Percentiles rank a stretch among this genome's conserved stretches.
These are phyloP conservation scores for Phylloboletellus chloephorus DNA, from an alignment of 1,284 basidiomycete species.

Conservation along the genomic window DNA sequence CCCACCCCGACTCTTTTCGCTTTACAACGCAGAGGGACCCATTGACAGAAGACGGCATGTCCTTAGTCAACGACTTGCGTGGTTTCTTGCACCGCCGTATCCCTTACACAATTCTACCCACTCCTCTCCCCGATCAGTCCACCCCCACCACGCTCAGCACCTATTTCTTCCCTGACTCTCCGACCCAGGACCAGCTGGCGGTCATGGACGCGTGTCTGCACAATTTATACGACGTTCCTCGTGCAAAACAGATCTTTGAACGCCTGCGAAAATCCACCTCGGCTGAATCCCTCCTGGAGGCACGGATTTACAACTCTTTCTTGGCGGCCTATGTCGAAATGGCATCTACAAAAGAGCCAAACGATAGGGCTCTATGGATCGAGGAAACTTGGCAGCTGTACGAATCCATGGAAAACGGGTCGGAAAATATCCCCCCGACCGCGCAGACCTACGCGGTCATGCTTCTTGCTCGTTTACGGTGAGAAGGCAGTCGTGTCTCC, in stretches of 20 bases:
- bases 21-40: constrained; percentile 27
- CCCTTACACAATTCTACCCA: constrained; percentile 56
- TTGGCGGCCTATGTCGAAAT: constrained; percentile 59
- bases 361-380: constrained; percentile 47
- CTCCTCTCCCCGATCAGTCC: constrained; percentile 50
- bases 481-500: constrained; percentile 13
- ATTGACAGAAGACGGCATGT: constrained; percentile 17
- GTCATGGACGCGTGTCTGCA: constrained; percentile 78
- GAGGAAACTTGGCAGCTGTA: constrained; percentile 57
- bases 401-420: constrained; percentile 46
- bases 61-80: constrained; percentile 34
- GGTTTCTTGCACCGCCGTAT: constrained; percentile 45
- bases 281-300: constrained; percentile 36
- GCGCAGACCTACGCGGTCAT: constrained; percentile 62
- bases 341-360: constrained; percentile 43
- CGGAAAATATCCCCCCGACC: constrained; percentile 48
- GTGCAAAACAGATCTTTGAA: constrained; percentile 65
- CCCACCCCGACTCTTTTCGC: constrained; percentile 36
- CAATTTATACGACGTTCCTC: constrained; percentile 63
- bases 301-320: constrained; percentile 49
- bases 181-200: constrained; percentile 62
- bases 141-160: constrained; percentile 37
- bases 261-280: constrained; percentile 39
- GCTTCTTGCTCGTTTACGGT: constrained; percentile 55
- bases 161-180: constrained; percentile 59